Evolutionary conservation across 768 basidiomycete genomes (phyloP).

Genomic region (Naganishia antarctica): DNA sequence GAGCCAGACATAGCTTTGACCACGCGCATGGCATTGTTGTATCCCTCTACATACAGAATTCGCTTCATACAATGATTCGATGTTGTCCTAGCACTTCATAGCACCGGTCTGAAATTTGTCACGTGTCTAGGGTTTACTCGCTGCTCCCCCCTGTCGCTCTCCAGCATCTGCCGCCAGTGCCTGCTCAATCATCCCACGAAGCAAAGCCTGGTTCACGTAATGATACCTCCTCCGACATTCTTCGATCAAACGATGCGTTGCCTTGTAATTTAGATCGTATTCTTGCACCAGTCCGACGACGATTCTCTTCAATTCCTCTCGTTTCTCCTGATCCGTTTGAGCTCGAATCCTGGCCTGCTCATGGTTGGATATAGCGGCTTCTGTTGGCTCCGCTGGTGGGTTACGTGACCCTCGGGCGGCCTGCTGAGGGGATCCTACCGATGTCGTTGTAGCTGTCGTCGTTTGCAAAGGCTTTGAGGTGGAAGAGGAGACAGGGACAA

Average conservation of each 20-base stretch:
- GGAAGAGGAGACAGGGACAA: not conserved
- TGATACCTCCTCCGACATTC: slow-evolving; percentile 13
- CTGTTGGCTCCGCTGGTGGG: not conserved
- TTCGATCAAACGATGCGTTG: slow-evolving; percentile 11
- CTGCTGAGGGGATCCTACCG: too few species aligned
- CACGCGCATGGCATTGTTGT: too few species aligned
- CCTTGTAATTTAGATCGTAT: slow-evolving; percentile 9
- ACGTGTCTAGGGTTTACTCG: too few species aligned
- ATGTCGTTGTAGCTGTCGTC: too few species aligned
- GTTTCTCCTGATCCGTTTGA: slow-evolving; percentile 6
- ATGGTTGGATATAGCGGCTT: not conserved
- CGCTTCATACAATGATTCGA: not conserved
- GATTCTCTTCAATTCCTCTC: slow-evolving; percentile 7
- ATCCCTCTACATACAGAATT: too few species aligned
- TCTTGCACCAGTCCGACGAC: slow-evolving; percentile 11
- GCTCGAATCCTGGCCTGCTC: not conserved
- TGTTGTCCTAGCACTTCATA: too few species aligned
- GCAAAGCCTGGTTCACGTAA: slow-evolving; percentile 4
- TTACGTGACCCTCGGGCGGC: too few species aligned
- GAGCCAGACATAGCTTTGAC: too few species aligned
- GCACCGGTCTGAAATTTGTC: too few species aligned
- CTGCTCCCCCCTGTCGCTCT: not conserved
- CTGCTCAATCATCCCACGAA: slow-evolving; percentile 12
- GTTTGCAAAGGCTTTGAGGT: not conserved
- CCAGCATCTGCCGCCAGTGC: slow-evolving; percentile 2